Percentiles rank a stretch among this genome's conserved stretches.
These are phyloP conservation scores for Raddia guianensis DNA, from an alignment of 176 grass and related monocot genomes.

Conservation along the genomic window DNA sequence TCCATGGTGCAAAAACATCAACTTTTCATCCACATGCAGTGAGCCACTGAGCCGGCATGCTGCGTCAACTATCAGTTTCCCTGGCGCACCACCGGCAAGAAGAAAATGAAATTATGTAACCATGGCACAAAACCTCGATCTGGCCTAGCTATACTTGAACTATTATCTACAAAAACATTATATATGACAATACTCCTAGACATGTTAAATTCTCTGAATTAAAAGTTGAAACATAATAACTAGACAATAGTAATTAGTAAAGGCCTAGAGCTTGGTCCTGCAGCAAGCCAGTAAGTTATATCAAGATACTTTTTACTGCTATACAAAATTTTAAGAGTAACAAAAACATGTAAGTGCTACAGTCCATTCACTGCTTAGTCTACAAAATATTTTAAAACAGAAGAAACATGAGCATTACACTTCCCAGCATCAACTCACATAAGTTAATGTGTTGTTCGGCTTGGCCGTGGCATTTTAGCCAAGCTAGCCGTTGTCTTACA, in stretches of 20 bases:
- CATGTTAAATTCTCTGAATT: not conserved
- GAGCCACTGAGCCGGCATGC: constrained; percentile 55
- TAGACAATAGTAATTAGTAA: not conserved
- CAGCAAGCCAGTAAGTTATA: constrained; percentile 6
- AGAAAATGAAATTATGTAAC: not conserved
- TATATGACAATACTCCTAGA: constrained; percentile 4
- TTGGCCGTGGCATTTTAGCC: too few relatives aligned
- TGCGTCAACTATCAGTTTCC: constrained; percentile 61
- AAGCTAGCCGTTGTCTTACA: too few relatives aligned
- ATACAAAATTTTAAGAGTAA: too few relatives aligned
- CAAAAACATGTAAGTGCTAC: not conserved
- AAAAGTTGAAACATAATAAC: not conserved
- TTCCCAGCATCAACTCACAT: too few relatives aligned
- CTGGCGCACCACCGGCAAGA: constrained; percentile 47
- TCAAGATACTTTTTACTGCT: not conserved
- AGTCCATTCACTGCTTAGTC: too few relatives aligned
- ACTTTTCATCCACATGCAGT: constrained; percentile 52
- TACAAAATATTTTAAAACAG: too few relatives aligned
- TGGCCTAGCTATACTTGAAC: not conserved
- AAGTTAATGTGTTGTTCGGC: too few relatives aligned
- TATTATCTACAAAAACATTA: not conserved
- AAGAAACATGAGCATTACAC: too few relatives aligned
- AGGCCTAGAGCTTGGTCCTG: constrained; percentile 12
- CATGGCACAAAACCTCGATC: not conserved
- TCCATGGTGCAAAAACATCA: constrained; percentile 55